Evolutionary conservation across 352 stramenopile genomes (phyloP).

Genomic region (Pythium phragmiticola): DNA sequence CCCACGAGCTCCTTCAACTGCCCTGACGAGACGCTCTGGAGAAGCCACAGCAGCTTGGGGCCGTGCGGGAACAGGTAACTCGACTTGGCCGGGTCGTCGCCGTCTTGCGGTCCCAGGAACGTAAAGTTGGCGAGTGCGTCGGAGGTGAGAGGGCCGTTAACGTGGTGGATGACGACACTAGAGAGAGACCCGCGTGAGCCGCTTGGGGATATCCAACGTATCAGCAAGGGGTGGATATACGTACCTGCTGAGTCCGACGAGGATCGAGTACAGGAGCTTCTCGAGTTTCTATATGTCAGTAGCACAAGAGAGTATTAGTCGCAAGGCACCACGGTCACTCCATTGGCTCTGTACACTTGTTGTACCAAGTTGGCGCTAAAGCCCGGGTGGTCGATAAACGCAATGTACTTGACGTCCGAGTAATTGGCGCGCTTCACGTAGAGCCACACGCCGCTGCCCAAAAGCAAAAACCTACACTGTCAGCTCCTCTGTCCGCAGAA

Average conservation of each 20-base stretch:
- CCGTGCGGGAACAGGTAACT: slow-evolving; percentile 54
- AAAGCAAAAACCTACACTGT: background rate
- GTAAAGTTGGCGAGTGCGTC: slow-evolving; percentile 57
- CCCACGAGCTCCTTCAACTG: slow-evolving; percentile 67
- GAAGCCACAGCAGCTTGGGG: slow-evolving; percentile 70
- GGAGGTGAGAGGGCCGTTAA: slow-evolving; percentile 49
- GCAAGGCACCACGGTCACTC: too few relatives aligned
- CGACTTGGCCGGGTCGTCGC: slow-evolving; percentile 9
- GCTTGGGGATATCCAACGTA: background rate
- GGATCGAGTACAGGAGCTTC: slow-evolving; percentile 61
- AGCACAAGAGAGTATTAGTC: background rate
- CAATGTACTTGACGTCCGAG: slow-evolving; percentile 72
- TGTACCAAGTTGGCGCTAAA: slow-evolving; percentile 37
- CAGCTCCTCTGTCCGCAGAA: background rate
- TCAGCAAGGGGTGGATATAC: background rate
- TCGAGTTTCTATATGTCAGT: slow-evolving; percentile 40
- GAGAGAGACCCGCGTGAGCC: background rate
- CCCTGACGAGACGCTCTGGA: slow-evolving; percentile 59
- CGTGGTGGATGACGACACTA: slow-evolving; percentile 72
- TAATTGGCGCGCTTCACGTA: slow-evolving; percentile 71
- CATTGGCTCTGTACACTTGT: too few relatives aligned
- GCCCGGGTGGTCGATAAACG: slow-evolving; percentile 55
- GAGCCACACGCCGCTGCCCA: slow-evolving; percentile 51
- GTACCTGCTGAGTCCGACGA: slow-evolving; percentile 63
- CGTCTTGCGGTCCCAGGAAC: slow-evolving; percentile 38